Base-by-base conservation (phyloP, 2,329 filamentous ascomycete genomes). In the Fusarium fracticaudum region DNA sequence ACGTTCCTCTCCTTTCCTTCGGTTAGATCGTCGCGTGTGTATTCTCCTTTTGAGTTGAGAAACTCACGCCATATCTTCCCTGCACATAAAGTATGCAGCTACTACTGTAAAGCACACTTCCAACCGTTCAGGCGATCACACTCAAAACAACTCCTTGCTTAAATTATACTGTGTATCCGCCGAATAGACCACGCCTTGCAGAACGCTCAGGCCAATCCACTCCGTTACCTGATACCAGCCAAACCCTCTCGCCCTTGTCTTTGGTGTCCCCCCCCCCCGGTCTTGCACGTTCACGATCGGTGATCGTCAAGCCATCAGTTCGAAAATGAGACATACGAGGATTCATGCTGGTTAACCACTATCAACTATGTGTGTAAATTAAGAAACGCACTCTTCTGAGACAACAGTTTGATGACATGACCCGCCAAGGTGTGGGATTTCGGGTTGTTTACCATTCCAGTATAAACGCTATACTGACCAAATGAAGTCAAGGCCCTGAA, bases 401-500 rank as follows among this genome's bases (percentile, higher is more conserved):
- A 75, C 69, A 75, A 40, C 26, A 55, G 58, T 57, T 70, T 43
- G 64, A 61, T 72, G 68, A 66, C 60, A 41, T 65, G 51, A 59
- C 40, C 35, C 59, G 41, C 58, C 45, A 57, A 58, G 45, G 35
- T 41, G 20, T 63, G 38, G 38, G 38, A 61, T 67, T 60, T 65
- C 54, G 51, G 65, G 55, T 53, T 75, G 72, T 75, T 75, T 75
- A 75, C 66, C 72, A 75, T 75, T 75, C 72, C 72, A 73, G 51
- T 20, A 41, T 33, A 47, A 69, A 64, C 59, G 58, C 61, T 47
- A 61, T 37, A 59, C 37, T 53, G 29, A 51, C 37, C 26, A 45
- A 54, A 58, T 38, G 43, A 38, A 59, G 50, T 41, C 35, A 57
- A 33, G 54, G 45, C 31, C 45, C 58, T 69, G 51, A 47, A 60